These are phyloP conservation scores for Nothophaeocryptopus gaeumannii DNA, from an alignment of 2,329 filamentous ascomycete species.

Conservation along the genomic window DNA sequence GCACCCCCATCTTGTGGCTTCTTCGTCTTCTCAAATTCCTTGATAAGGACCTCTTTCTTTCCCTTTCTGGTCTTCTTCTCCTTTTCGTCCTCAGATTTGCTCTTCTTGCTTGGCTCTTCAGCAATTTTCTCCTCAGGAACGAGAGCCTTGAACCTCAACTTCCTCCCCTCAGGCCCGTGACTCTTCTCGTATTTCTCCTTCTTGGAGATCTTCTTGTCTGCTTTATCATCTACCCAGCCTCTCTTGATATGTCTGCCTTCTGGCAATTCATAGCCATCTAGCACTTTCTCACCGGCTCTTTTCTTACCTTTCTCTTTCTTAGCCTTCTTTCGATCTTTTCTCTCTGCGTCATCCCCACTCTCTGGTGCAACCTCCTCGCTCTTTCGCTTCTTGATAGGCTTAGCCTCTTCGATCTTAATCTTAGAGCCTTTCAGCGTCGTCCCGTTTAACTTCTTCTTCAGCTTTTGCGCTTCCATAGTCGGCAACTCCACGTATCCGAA, in stretches of 20 bases:
- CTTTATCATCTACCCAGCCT: conserved; percentile 70
- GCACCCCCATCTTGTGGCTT: conserved; percentile 53
- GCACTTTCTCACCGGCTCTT: conserved; percentile 45
- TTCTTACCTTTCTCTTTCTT: conserved; percentile 52
- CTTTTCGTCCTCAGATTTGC: conserved; percentile 56
- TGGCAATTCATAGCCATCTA: conserved; percentile 70
- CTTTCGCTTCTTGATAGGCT: conserved; percentile 56
- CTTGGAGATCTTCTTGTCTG: conserved; percentile 40
- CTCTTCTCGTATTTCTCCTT: conserved; percentile 53
- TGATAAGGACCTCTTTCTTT: conserved; percentile 63
- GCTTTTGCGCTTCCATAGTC: conserved; percentile 75
- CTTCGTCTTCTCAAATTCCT: conserved; percentile 84
- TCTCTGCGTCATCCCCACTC: conserved; percentile 44
- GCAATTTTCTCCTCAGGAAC: conserved; percentile 53
- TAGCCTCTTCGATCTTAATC: conserved; percentile 78
- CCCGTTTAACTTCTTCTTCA: conserved; percentile 88
- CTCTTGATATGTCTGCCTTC: conserved; percentile 77
- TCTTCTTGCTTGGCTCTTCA: conserved; percentile 61
- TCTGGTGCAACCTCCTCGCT: conserved; percentile 32
- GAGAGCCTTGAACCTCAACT: conserved; percentile 81
- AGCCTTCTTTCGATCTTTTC: conserved; percentile 55
- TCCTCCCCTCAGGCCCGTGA: conserved; percentile 65
- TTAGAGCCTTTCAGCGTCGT: conserved; percentile 80
- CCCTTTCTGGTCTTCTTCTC: conserved; percentile 61
- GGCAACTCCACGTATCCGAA: conserved; percentile 91